A percentile compares a stretch with the other conserved stretches of the same genome.
Conservation (phyloP, 1,284 basidiomycete genomes). For the Moesziomyces globuligerus region DNA sequence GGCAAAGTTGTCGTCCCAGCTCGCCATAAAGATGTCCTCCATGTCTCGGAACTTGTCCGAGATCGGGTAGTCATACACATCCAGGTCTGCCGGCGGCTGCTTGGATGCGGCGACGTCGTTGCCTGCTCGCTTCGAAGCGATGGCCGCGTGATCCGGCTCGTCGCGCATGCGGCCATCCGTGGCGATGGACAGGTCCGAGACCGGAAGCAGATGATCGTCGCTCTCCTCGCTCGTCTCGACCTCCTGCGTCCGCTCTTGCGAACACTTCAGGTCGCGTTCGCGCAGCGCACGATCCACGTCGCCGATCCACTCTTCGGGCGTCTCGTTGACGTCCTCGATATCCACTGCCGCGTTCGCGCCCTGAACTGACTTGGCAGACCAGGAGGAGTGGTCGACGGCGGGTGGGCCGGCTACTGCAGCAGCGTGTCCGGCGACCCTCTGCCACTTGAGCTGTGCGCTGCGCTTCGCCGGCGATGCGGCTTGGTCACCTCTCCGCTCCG, state of each 20-base stretch:
- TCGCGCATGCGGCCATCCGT: constrained; percentile 22
- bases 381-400: background rate
- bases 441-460: constrained; percentile 32
- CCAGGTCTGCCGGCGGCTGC: constrained; percentile 5
- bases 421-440: constrained; percentile 21
- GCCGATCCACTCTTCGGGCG: constrained; percentile 41
- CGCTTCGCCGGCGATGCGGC: constrained; percentile 1
- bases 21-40: constrained; percentile 35
- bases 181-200: constrained; percentile 40
- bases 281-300: constrained; percentile 37
- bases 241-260: constrained; percentile 12
- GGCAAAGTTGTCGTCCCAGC: constrained; percentile 33
- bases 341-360: background rate
- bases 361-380: background rate
- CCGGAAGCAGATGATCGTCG: constrained; percentile 32
- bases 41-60: constrained; percentile 29
- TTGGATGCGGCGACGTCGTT: constrained; percentile 12
- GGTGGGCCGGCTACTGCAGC: background rate
- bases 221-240: constrained; percentile 6
- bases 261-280: constrained; percentile 23
- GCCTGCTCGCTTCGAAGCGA: background rate
- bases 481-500: background rate
- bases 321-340: background rate
- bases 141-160: background rate
- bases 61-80: constrained; percentile 20